These are phyloP conservation scores for Elongisporangium anandrum DNA, from an alignment of 352 stramenopile genomes.

Conservation along the genomic window DNA sequence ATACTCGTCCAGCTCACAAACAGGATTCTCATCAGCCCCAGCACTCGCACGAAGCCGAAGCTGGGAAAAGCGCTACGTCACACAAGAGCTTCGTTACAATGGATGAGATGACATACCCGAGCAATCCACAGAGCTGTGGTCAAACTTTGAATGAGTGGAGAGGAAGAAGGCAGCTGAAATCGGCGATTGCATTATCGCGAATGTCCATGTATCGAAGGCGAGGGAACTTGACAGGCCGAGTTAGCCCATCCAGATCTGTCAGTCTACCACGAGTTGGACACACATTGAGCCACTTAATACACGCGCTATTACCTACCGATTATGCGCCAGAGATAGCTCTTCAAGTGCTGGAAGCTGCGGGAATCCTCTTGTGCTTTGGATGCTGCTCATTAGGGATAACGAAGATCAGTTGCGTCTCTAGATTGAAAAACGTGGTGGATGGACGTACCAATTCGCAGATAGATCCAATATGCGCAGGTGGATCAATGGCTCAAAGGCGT, in stretches of 20 bases:
- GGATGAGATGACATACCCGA: too few species aligned
- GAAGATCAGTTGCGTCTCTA: not conserved
- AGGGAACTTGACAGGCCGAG: conserved; percentile 65
- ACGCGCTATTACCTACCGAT: conserved; percentile 26
- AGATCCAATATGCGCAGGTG: conserved; percentile 70
- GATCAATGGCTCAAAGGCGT: conserved; percentile 52
- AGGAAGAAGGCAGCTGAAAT: conserved; percentile 26
- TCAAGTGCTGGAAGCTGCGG: conserved; percentile 55
- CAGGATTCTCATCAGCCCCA: conserved; percentile 48
- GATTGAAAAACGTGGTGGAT: not conserved
- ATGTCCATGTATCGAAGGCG: conserved; percentile 69
- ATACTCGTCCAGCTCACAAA: conserved; percentile 65
- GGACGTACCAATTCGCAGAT: conserved; percentile 62
- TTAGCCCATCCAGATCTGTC: conserved; percentile 40
- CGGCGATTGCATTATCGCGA: conserved; percentile 53
- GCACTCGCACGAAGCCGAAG: conserved; percentile 59
- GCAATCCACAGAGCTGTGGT: not conserved
- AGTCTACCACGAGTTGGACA: conserved; percentile 21
- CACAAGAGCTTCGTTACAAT: too few species aligned
- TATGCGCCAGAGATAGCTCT: conserved; percentile 74
- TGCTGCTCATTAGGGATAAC: conserved; percentile 14
- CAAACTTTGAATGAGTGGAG: conserved; percentile 55
- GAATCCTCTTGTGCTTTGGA: conserved; percentile 52
- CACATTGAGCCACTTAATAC: not conserved
- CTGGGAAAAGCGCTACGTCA: conserved; percentile 47